Evolutionary conservation across 768 basidiomycete species (phyloP).

Genomic region (Pleurotus cornucopiae): DNA sequence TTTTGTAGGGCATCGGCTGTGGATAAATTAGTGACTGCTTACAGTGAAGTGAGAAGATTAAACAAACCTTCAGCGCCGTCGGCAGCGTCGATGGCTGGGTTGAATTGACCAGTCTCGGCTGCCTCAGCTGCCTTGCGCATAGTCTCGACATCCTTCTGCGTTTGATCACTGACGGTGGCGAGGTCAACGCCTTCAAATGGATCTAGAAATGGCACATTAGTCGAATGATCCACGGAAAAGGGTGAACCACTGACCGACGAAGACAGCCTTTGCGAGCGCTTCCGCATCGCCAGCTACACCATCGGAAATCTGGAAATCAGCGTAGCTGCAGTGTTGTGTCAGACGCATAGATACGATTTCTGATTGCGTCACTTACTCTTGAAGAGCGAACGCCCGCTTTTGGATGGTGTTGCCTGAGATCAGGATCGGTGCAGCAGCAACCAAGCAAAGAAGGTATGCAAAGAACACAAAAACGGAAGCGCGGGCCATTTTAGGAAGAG

Average conservation of each 20-base stretch:
- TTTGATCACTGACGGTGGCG: constrained; percentile 24
- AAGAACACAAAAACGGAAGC: constrained; percentile 18
- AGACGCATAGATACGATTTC: not conserved
- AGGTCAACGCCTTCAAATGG: constrained; percentile 29
- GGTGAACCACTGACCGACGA: constrained; percentile 21
- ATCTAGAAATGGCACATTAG: constrained; percentile 6
- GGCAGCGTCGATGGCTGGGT: constrained; percentile 31
- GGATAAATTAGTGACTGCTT: not conserved
- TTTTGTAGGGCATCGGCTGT: constrained; percentile 29
- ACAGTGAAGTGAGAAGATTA: not conserved
- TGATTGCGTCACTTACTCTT: constrained; percentile 12
- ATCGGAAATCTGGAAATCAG: constrained; percentile 36
- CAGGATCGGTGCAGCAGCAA: constrained; percentile 17
- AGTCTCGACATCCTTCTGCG: constrained; percentile 16
- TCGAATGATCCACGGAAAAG: not conserved
- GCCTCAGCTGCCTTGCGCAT: constrained; percentile 33
- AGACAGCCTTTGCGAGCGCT: constrained; percentile 33
- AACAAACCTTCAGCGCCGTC: constrained; percentile 20
- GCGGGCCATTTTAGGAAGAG: constrained; percentile 15
- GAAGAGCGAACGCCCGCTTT: constrained; percentile 14
- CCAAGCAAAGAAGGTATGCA: constrained; percentile 13
- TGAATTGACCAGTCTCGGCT: constrained; percentile 33
- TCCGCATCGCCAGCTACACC: constrained; percentile 30
- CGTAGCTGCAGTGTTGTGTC: constrained; percentile 21
- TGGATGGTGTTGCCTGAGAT: constrained; percentile 9